Percentiles rank a stretch among this genome's conserved stretches.
These are phyloP conservation scores for Coemansia sp. DNA, from an alignment of 192 early-diverging fungal genomes.

Conservation along the genomic window DNA sequence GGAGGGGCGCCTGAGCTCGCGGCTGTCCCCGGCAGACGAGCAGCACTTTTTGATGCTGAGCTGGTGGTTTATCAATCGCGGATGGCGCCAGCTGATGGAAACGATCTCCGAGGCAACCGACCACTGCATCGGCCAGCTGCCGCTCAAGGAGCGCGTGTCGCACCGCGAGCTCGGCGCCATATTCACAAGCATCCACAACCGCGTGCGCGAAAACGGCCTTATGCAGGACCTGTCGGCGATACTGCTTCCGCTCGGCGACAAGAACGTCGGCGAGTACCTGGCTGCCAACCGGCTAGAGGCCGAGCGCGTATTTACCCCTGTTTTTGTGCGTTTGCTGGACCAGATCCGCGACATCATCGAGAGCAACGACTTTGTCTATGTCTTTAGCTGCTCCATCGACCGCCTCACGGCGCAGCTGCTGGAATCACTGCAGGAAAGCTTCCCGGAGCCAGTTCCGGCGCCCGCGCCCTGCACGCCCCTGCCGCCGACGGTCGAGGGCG, in stretches of 20 bases:
- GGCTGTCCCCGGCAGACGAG: slow-evolving; percentile 55
- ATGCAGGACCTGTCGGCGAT: slow-evolving; percentile 22
- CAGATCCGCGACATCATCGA: slow-evolving; percentile 89
- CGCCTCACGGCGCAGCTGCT: slow-evolving; percentile 46
- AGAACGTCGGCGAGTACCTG: slow-evolving; percentile 31
- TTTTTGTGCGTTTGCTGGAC: slow-evolving; percentile 71
- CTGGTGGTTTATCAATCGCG: slow-evolving; percentile 89
- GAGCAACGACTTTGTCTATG: slow-evolving; percentile 46
- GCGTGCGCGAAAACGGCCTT: slow-evolving; percentile 53
- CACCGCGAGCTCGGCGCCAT: slow-evolving; percentile 60
- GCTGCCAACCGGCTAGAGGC: slow-evolving; percentile 39
- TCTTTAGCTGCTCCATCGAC: slow-evolving; percentile 48
- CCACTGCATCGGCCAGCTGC: slow-evolving; percentile 39
- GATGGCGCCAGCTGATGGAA: slow-evolving; percentile 73
- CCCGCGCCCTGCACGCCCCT: slow-evolving; percentile 30
- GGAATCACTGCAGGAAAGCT: slow-evolving; percentile 51
- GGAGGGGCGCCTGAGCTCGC: slow-evolving; percentile 30
- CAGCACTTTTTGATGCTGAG: slow-evolving; percentile 83
- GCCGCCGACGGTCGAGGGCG: slow-evolving; percentile 46
- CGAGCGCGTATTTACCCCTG: slow-evolving; percentile 55
- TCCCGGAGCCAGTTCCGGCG: slow-evolving; percentile 39
- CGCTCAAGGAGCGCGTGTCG: slow-evolving; percentile 62
- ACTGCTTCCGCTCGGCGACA: slow-evolving; percentile 43
- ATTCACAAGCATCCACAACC: slow-evolving; percentile 54
- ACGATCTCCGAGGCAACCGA: slow-evolving; percentile 58